phyloP scores from a whole-genome alignment of 352 stramenopile species.

The Pythium guiyangense region DNA sequence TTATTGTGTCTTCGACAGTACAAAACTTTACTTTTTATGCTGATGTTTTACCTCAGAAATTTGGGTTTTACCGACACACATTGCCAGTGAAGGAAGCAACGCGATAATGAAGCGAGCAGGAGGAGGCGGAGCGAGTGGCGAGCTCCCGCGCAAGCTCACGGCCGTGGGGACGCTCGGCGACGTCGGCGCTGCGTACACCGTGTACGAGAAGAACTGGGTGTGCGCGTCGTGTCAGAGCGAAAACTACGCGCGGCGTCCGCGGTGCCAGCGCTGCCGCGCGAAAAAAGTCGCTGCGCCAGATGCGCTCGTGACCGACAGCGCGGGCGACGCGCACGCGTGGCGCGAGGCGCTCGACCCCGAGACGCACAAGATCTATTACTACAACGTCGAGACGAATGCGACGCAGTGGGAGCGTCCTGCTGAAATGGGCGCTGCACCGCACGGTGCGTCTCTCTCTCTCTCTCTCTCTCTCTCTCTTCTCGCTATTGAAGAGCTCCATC shows the following conservation, averaged over 20 bases:
- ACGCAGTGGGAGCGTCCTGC: conserved; percentile 89
- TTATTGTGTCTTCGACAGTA: too few species aligned
- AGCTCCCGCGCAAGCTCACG: conserved; percentile 56
- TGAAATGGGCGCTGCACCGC: conserved; percentile 89
- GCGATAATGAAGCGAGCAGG: conserved; percentile 12
- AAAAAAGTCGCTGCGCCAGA: conserved; percentile 60
- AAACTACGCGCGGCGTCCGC: conserved; percentile 77
- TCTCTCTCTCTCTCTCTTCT: not conserved
- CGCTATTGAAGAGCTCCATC: not conserved
- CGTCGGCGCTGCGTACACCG: conserved; percentile 81
- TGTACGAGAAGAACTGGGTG: conserved; percentile 90
- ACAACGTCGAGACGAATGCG: conserved; percentile 82
- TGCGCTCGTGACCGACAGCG: conserved; percentile 51
- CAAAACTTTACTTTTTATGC: too few species aligned
- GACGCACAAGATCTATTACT: conserved; percentile 94
- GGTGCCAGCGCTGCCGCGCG: conserved; percentile 80
- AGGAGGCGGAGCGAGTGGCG: conserved; percentile 3
- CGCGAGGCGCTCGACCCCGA: conserved; percentile 87
- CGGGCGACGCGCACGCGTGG: conserved; percentile 66
- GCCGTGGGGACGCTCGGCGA: conserved; percentile 79
- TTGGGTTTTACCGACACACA: too few species aligned
- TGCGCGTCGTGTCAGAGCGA: conserved; percentile 80
- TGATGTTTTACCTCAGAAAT: too few species aligned
- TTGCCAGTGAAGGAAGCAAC: not conserved
- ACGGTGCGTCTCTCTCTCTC: conserved; percentile 22